phyloP scores from a whole-genome alignment of 2,329 filamentous ascomycete species.

The Arthroderma sp. region DNA sequence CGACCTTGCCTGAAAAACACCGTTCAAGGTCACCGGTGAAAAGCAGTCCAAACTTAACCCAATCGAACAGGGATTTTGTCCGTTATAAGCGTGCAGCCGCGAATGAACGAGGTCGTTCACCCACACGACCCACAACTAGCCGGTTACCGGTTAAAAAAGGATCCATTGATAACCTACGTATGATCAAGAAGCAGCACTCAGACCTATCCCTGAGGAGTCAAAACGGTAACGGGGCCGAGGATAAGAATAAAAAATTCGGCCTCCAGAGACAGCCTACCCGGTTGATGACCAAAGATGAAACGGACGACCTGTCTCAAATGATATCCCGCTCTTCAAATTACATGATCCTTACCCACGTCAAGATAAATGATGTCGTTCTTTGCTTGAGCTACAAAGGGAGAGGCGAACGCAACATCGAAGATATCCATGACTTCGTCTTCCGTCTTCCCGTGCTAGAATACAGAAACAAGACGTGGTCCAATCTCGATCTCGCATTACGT shows the following conservation, averaged over 20 bases:
- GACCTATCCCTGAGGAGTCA: conserved; percentile 25
- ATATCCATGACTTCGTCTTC: conserved; percentile 96
- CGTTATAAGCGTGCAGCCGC: conserved; percentile 7
- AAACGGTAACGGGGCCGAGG: conserved; percentile 19
- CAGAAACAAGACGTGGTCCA: conserved; percentile 98
- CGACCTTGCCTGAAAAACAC: conserved; percentile 41
- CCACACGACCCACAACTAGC: conserved; percentile 17
- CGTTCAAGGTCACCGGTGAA: conserved; percentile 20
- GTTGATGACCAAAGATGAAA: conserved; percentile 47
- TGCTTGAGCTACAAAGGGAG: conserved; percentile 96
- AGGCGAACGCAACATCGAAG: conserved; percentile 86
- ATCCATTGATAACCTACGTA: conserved; percentile 29
- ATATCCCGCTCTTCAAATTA: conserved; percentile 88
- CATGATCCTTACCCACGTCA: conserved; percentile 93
- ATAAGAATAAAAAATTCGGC: conserved; percentile 37
- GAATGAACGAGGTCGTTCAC: conserved; percentile 11
- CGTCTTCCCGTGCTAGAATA: conserved; percentile 88
- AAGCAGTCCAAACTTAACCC: neutral
- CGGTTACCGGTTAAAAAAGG: conserved; percentile 25
- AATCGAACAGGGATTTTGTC: conserved; percentile 8
- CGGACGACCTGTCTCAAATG: conserved; percentile 93
- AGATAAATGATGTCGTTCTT: conserved; percentile 85
- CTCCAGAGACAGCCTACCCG: conserved; percentile 33
- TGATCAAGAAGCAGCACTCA: conserved; percentile 22
- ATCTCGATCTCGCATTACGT: conserved; percentile 80